phyloP scores from a whole-genome alignment of 1,139 yeast genomes.

The Lodderomyces theae region DNA sequence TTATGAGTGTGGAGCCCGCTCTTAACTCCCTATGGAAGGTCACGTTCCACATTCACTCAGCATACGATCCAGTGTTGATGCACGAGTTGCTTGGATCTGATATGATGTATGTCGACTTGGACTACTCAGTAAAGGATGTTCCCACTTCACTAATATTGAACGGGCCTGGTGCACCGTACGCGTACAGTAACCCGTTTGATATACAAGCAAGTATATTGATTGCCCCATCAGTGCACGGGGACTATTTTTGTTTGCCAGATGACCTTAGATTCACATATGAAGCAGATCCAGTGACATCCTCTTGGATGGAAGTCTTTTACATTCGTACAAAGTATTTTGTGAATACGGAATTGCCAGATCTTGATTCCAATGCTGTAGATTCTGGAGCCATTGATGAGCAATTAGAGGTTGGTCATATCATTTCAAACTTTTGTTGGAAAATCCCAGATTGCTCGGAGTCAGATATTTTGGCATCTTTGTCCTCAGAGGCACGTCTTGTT shows the following conservation, averaged over 20 bases:
- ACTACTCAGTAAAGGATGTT: neutral
- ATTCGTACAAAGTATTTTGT: neutral
- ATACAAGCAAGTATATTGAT: conserved; percentile 19
- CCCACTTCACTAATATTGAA: neutral
- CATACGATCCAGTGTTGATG: neutral
- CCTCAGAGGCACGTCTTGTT: neutral
- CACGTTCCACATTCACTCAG: neutral
- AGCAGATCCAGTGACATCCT: conserved; percentile 3
- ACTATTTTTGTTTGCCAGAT: conserved; percentile 31
- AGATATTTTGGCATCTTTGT: neutral
- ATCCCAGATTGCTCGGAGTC: conserved; percentile 4
- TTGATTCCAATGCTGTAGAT: neutral
- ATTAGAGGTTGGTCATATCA: neutral
- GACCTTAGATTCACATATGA: conserved; percentile 23
- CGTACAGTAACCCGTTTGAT: conserved; percentile 4
- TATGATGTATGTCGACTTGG: neutral
- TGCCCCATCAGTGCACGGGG: conserved; percentile 18
- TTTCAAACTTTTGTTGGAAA: conserved; percentile 8
- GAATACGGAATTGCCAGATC: neutral
- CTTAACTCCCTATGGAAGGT: conserved; percentile 2
- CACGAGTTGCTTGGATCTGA: neutral
- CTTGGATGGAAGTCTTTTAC: neutral
- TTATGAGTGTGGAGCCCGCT: neutral
- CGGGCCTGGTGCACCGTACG: conserved; percentile 1
- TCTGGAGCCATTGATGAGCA: neutral